phyloP scores from a whole-genome alignment of 306 rosid species.

The Sphenostylis stenocarpa region DNA sequence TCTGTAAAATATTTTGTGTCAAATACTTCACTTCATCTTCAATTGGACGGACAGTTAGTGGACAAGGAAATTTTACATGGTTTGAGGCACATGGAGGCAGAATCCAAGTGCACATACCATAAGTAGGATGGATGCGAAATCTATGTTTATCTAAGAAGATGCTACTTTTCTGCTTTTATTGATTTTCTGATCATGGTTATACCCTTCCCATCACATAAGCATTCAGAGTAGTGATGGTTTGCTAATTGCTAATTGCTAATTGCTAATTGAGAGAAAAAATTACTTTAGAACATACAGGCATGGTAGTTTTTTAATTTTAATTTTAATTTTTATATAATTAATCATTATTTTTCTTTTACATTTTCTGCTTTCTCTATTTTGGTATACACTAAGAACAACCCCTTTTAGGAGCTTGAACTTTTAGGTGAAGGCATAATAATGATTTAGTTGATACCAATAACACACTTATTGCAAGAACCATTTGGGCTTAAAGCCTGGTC shows the following conservation, averaged over 20 bases:
- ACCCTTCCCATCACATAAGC: not conserved
- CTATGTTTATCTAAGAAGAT: conserved; percentile 3
- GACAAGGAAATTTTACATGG: not conserved
- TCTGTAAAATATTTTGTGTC: conserved; percentile 8
- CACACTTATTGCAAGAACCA: not conserved
- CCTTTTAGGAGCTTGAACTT: not conserved
- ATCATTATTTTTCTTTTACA: not conserved
- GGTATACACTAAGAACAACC: not conserved
- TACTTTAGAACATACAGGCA: not conserved
- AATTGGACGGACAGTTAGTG: not conserved
- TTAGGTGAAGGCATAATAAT: not conserved
- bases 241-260: too few species aligned
- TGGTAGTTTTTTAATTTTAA: not conserved
- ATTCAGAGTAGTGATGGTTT: conserved; percentile 4
- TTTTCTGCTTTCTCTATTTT: not conserved
- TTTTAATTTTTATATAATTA: not conserved
- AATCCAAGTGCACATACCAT: conserved; percentile 17
- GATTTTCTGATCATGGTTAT: not conserved
- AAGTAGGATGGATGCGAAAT: conserved; percentile 5
- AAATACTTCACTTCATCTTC: not conserved
- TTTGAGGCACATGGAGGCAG: not conserved
- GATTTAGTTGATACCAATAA: not conserved
- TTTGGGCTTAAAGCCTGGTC: not conserved
- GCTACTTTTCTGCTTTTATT: conserved; percentile 5
- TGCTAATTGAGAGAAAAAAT: not conserved